These are phyloP conservation scores for Saccharomycopsis synnaedendra DNA, from an alignment of 805 yeast genomes.

Conservation along the genomic window DNA sequence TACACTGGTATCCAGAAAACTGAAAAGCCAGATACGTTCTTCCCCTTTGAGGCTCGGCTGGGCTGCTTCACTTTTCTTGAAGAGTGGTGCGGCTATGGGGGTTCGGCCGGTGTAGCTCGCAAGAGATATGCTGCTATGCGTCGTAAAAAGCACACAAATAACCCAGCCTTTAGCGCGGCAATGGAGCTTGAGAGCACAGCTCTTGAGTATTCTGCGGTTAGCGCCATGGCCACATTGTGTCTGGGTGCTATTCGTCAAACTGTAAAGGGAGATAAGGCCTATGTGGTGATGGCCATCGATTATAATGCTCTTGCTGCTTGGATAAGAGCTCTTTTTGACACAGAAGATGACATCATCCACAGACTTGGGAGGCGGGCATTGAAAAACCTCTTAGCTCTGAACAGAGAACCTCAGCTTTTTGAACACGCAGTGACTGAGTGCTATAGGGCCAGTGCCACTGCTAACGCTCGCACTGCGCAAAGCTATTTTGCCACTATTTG, in stretches of 20 bases:
- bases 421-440: slow-evolving; percentile 53
- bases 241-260: slow-evolving; percentile 55
- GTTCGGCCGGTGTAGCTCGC: slow-evolving; percentile 42
- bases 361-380: slow-evolving; percentile 63
- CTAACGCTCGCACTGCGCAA: slow-evolving; percentile 28
- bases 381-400: slow-evolving; percentile 47
- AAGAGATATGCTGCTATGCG: slow-evolving; percentile 56
- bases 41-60: slow-evolving; percentile 80
- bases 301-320: slow-evolving; percentile 58
- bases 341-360: slow-evolving; percentile 38
- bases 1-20: slow-evolving; percentile 41
- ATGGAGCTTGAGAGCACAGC: slow-evolving; percentile 30
- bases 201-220: slow-evolving; percentile 61
- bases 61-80: slow-evolving; percentile 73
- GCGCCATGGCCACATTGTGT: slow-evolving; percentile 77
- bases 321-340: slow-evolving; percentile 58
- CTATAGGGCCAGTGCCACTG: slow-evolving; percentile 21
- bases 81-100: slow-evolving; percentile 94
- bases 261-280: slow-evolving; percentile 34
- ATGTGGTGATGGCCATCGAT: slow-evolving; percentile 57
- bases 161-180: slow-evolving; percentile 21
- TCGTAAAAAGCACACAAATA: slow-evolving; percentile 23
- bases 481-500: slow-evolving; percentile 65
- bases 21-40: slow-evolving; percentile 39
- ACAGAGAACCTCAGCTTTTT: slow-evolving; percentile 42